Base-by-base conservation (phyloP, 2,329 filamentous ascomycete genomes). In the Emergomyces orientalis region DNA sequence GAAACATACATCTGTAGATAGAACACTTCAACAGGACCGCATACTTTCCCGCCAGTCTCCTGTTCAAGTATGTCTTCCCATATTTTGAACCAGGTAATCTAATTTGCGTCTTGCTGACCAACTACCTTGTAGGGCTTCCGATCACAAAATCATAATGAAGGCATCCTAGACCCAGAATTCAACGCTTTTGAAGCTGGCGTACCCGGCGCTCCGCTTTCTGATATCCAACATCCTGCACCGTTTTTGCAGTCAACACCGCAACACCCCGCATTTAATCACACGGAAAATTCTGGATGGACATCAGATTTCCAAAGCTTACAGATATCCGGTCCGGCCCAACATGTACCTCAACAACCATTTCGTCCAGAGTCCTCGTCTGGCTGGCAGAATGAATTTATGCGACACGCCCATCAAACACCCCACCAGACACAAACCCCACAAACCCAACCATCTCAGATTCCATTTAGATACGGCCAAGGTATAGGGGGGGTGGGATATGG, bases 11-110 rank as follows among this genome's bases (percentile, higher is more conserved):
- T 81, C 86, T 58, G 81, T 84, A 65, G 88, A 91, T 72, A 81
- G 87, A 62, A 86, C 86, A 11, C 79, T 88, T 58, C 88, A 91
- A 71, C 89, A 90, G 73, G 89, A 91, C 74, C 86, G 87, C 60
- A 70, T 89, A 56, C 75, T 80, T 43, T 77, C 80, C 11, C 81
- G 82, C 64, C 79, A 82, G 62, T 76, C 81, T 60, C 79, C 82
- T 54, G 75, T 79, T 59, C 82, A 86, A 74, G 86, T 86, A 74
- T 65, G 76, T 65, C 54, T 41, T 39, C n/a, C 34, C 64, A 62
- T 62, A 65, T 58, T 34, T 49, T n/a, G n/a, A 49, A 47, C 37
- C 22, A 49, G 9, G 14, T 49, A 49, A 6, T 19, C 22, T 27
- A 9, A 56, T 17, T 45, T 61, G 37, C 37, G 59, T 32, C 25